A percentile compares a stretch with the other conserved stretches of the same genome.
These are phyloP conservation scores for Cylindrotheca fusiformis DNA, from an alignment of 108 stramenopile genomes.

Conservation along the genomic window DNA sequence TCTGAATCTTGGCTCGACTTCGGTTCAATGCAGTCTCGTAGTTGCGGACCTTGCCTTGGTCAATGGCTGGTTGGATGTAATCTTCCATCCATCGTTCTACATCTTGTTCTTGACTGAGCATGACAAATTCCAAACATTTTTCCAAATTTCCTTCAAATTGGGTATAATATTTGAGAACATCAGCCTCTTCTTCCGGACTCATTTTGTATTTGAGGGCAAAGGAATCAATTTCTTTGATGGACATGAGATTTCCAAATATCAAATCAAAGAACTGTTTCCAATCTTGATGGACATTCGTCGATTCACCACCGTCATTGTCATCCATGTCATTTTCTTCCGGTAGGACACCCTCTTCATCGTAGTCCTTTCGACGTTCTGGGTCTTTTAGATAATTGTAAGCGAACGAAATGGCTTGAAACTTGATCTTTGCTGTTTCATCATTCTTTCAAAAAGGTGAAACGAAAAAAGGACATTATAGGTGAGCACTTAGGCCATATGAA, in stretches of 20 bases:
- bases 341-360: constrained; percentile 69
- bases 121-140: constrained; percentile 78
- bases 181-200: constrained; percentile 75
- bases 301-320: constrained; percentile 38
- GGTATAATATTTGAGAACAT: constrained; percentile 71
- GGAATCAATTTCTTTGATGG: constrained; percentile 63
- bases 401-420: constrained; percentile 56
- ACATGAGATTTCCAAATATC: constrained; percentile 71
- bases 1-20: constrained; percentile 33
- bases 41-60: constrained; percentile 43
- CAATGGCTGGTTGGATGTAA: constrained; percentile 76
- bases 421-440: constrained; percentile 36
- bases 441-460: no score
- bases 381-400: constrained; percentile 47
- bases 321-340: constrained; percentile 42
- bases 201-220: constrained; percentile 85
- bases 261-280: constrained; percentile 71
- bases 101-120: constrained; percentile 65
- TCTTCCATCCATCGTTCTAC: constrained; percentile 75
- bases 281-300: constrained; percentile 14
- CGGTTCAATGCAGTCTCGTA: constrained; percentile 46
- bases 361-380: constrained; percentile 35
- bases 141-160: constrained; percentile 65
- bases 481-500: no score
- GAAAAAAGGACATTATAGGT: no score